Conservation (phyloP, 1,139 yeast genomes). For the Lodderomyces metapsilosis region DNA sequence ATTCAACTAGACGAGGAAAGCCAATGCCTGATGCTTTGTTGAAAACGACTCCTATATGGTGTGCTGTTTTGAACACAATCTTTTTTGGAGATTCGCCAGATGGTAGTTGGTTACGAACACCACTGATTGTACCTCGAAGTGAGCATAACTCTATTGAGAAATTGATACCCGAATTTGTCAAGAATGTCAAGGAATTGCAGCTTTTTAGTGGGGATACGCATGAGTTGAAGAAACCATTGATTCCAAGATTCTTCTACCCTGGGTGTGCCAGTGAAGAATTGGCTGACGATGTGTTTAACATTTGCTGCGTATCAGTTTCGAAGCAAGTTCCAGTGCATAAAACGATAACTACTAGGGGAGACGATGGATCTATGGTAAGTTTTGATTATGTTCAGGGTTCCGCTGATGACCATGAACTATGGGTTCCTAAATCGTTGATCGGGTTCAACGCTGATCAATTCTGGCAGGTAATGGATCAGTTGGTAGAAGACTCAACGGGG, state of each 20-base stretch:
- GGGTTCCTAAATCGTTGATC: slow-evolving; percentile 55
- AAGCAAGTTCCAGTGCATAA: slow-evolving; percentile 30
- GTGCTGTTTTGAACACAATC: slow-evolving; percentile 68
- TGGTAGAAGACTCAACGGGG: slow-evolving; percentile 28
- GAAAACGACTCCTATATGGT: slow-evolving; percentile 90
- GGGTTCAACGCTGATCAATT: slow-evolving; percentile 50
- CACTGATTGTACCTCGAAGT: slow-evolving; percentile 55
- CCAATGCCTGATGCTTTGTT: slow-evolving; percentile 82
- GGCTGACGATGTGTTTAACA: slow-evolving; percentile 11
- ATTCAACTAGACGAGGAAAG: slow-evolving; percentile 84
- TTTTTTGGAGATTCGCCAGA: slow-evolving; percentile 33
- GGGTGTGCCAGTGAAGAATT: slow-evolving; percentile 21
- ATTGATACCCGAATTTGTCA: slow-evolving; percentile 50
- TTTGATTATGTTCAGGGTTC: slow-evolving; percentile 80
- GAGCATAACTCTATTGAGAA: slow-evolving; percentile 56
- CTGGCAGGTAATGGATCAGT: slow-evolving; percentile 46
- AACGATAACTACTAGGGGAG: slow-evolving; percentile 6
- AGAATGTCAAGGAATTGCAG: slow-evolving; percentile 39
- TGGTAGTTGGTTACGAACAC: slow-evolving; percentile 34
- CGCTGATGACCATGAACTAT: slow-evolving; percentile 89
- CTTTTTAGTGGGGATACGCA: slow-evolving; percentile 29
- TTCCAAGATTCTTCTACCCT: slow-evolving; percentile 76
- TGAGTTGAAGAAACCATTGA: slow-evolving; percentile 44
- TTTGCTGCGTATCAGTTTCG: slow-evolving; percentile 66
- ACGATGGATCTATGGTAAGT: slow-evolving; percentile 11